Evolutionary conservation across 73 alveolate species (phyloP).

Genomic region (Blepharisma japonicum): DNA sequence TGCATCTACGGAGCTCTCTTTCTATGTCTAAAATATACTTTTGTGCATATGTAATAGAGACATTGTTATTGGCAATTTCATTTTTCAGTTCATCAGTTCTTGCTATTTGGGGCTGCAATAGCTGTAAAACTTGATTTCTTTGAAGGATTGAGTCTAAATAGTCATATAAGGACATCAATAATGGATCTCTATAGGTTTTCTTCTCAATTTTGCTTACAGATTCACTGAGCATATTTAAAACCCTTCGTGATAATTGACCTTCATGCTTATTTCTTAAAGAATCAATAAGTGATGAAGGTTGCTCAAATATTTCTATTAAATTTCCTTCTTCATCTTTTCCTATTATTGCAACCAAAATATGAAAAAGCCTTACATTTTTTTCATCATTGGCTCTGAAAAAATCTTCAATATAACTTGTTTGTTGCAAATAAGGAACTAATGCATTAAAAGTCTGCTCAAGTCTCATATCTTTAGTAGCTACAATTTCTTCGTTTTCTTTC

Average conservation of each 20-base stretch:
- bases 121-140: neutral
- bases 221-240: neutral
- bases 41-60: slow-evolving; percentile 18
- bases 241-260: neutral
- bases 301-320: neutral
- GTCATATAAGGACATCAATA: neutral
- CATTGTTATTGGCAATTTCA: slow-evolving; percentile 14
- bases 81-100: slow-evolving; percentile 24
- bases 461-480: neutral
- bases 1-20: slow-evolving; percentile 1
- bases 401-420: neutral
- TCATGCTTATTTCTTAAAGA: neutral
- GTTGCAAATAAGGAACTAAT: neutral
- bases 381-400: neutral
- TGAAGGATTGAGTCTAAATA: neutral
- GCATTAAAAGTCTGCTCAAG: neutral
- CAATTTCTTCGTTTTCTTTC: slow-evolving; percentile 11
- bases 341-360: neutral
- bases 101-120: neutral
- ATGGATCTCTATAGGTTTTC: neutral
- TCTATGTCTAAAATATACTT: slow-evolving; percentile 20
- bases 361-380: neutral
- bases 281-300: neutral
- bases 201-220: neutral
- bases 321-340: slow-evolving; percentile 10